phyloP scores from a whole-genome alignment of 1,284 basidiomycete species.

The Tremellales sp. region DNA sequence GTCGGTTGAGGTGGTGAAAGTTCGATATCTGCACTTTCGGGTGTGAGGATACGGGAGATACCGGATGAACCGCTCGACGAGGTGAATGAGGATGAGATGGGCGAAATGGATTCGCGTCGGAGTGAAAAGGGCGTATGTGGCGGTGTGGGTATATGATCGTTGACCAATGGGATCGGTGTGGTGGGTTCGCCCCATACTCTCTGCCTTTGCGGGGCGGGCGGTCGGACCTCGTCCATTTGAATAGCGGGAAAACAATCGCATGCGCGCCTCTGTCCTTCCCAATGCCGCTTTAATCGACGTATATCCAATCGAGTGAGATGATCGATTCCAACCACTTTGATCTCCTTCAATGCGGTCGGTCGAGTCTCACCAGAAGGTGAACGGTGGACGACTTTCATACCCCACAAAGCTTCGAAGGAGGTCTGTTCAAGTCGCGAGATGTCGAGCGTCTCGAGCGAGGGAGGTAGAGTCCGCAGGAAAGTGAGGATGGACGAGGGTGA shows the following conservation, averaged over 20 bases:
- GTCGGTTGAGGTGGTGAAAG: not conserved
- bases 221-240: not conserved
- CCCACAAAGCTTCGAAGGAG: slow-evolving; percentile 16
- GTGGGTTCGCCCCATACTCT: slow-evolving; percentile 11
- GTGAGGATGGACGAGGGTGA: slow-evolving; percentile 3
- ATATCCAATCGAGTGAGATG: slow-evolving; percentile 36
- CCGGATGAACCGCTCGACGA: not conserved
- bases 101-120: not conserved
- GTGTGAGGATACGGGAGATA: not conserved
- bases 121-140: not conserved
- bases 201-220: not conserved
- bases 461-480: slow-evolving; percentile 24
- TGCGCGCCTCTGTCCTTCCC: slow-evolving; percentile 28
- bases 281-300: slow-evolving; percentile 26
- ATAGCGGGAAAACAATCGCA: not conserved
- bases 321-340: slow-evolving; percentile 38
- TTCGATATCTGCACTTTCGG: not conserved
- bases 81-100: not conserved
- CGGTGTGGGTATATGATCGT: not conserved
- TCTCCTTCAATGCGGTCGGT: slow-evolving; percentile 19
- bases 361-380: not conserved
- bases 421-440: slow-evolving; percentile 27
- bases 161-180: slow-evolving; percentile 3
- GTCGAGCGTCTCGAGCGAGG: slow-evolving; percentile 19
- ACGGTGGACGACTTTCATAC: slow-evolving; percentile 16